A percentile compares a stretch with the other conserved stretches of the same genome.
Evolutionary conservation across 805 yeast genomes (phyloP).

Genomic region (Lachancea sp.): DNA sequence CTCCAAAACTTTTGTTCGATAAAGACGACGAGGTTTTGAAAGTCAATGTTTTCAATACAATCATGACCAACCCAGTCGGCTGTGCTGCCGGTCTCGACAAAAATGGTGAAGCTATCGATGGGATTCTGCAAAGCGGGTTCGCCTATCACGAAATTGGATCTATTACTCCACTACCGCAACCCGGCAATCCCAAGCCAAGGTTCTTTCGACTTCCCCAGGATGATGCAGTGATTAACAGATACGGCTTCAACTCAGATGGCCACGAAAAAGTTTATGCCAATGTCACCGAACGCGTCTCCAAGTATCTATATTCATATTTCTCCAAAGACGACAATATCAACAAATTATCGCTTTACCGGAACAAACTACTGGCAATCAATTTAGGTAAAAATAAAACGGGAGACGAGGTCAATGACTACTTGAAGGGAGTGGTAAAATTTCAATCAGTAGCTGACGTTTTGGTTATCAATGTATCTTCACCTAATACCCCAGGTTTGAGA

Average conservation of each 20-base stretch:
- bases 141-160: conserved; percentile 91
- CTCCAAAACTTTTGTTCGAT: conserved; percentile 56
- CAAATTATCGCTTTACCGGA: conserved; percentile 49
- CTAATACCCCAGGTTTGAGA: conserved; percentile 93
- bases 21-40: conserved; percentile 45
- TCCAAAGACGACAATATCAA: conserved; percentile 21
- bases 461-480: conserved; percentile 88
- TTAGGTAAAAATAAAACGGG: conserved; percentile 90
- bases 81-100: conserved; percentile 96
- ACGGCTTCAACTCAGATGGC: conserved; percentile 91
- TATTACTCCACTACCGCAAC: conserved; percentile 86
- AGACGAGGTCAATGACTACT: conserved; percentile 82
- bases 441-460: conserved; percentile 84
- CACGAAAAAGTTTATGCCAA: conserved; percentile 66
- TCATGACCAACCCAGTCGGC: conserved; percentile 72
- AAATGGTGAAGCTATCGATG: conserved; percentile 84
- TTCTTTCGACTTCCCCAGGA: conserved; percentile 81
- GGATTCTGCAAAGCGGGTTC: conserved; percentile 71
- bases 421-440: conserved; percentile 73
- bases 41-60: conserved; percentile 59
- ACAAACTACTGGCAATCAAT: conserved; percentile 71
- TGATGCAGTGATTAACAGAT: conserved; percentile 87
- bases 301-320: conserved; percentile 28
- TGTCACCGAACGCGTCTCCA: conserved; percentile 57
- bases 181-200: conserved; percentile 91